phyloP scores from a whole-genome alignment of 2,329 filamentous ascomycete species.

The Pseudogymnoascus sp. region DNA sequence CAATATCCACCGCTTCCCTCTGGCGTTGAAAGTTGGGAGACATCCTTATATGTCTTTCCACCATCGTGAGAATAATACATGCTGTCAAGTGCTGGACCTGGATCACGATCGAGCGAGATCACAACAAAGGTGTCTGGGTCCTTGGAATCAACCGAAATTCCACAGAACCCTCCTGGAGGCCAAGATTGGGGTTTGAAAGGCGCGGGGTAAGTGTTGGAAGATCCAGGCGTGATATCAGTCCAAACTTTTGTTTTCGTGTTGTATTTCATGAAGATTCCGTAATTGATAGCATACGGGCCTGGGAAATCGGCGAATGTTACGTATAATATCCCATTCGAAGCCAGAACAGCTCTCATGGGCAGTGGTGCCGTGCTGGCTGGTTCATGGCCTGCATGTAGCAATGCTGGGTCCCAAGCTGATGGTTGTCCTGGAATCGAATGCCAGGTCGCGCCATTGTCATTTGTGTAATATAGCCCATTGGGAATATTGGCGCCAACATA shows the following conservation, averaged over 20 bases:
- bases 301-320: background rate
- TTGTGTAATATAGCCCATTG: conserved; percentile 13
- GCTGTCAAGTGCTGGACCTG: conserved; percentile 15
- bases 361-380: conserved; percentile 12
- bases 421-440: conserved; percentile 12
- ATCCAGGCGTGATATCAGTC: background rate
- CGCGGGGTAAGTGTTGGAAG: conserved; percentile 11
- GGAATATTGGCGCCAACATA: conserved; percentile 15
- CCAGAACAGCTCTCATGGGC: conserved; percentile 13
- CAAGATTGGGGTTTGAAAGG: conserved; percentile 15
- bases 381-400: conserved; percentile 10
- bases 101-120: conserved; percentile 15
- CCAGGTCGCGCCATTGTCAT: conserved; percentile 13
- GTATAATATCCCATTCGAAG: background rate
- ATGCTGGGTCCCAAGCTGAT: conserved; percentile 10
- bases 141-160: conserved; percentile 13
- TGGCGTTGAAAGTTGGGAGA: conserved; percentile 13
- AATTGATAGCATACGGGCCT: background rate
- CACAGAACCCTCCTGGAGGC: conserved; percentile 15
- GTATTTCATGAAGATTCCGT: background rate
- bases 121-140: conserved; percentile 16
- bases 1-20: conserved; percentile 12
- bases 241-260: background rate
- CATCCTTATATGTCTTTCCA: conserved; percentile 14
- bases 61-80: conserved; percentile 14